Evolutionary conservation across 1,284 basidiomycete species (phyloP), one percentile per base, ranked within the genome.

Genomic region (Cutaneotrichosporon sp.): DNA sequence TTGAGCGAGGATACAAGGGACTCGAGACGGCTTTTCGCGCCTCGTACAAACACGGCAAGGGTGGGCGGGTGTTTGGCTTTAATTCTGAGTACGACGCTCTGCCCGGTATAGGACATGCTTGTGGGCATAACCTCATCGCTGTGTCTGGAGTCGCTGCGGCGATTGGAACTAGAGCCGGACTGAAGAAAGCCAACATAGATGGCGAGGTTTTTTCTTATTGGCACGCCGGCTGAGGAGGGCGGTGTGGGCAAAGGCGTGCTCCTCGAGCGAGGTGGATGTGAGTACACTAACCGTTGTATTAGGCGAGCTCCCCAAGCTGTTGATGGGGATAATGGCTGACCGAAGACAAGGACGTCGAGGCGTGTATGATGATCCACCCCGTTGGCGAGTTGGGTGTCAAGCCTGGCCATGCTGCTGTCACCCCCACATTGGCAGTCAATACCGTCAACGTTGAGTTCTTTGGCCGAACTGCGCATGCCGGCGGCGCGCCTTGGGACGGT

Each of bases 41-140:
- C 0, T 86, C 87, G 62, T 74, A 64, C 55, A 67, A 62, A 31
- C 92, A 86, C 76, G 81, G 76, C 60, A 85, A 85, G 55, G 88
- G 88, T 34, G 84, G 85, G 60, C 65, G 69, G 50, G 85, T 85
- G 21, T 82, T 90, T 59, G 90, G 88, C 4, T 81, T 90, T 60
- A 91, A 90, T 75, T 87, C 89, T 8, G 90, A 92, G 60, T 70
- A 63, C 62, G 72, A 73, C 47, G 71, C 71, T 2, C 57, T 73
- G 7, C 69, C 70, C 83, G 82, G 84, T 21, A 82, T 89, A 58
- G 87, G 88, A 5, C 87, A 92, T 76, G 91, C 89, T 0, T 93
- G 91, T 72, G 91, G 91, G 69, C 90, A 94, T 75, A 92, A 92
- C 76, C 83, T 94, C 62, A 94, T 94, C 64, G 90, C 90, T 36